These are phyloP conservation scores for Sporothrix euskadiensis DNA, from an alignment of 2,329 filamentous ascomycete genomes.

Conservation along the genomic window DNA sequence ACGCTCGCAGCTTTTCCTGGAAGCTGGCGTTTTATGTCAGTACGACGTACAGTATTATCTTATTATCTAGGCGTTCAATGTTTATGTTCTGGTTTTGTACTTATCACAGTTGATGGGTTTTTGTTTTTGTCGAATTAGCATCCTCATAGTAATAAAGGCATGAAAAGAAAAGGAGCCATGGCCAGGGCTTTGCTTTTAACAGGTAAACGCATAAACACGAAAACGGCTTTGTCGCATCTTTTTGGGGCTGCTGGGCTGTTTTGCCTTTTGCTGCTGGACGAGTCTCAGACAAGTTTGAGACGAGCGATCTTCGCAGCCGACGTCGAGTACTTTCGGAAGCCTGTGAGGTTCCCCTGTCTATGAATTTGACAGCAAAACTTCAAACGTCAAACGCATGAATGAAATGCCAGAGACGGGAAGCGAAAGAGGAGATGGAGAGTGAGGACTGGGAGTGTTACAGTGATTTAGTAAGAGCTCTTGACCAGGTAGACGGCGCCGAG, in stretches of 20 bases:
- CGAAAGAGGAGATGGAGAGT: background rate
- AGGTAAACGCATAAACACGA: background rate
- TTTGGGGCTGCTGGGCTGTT: background rate
- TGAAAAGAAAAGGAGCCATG: background rate
- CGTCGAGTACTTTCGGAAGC: too few species aligned
- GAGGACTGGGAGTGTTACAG: too few species aligned
- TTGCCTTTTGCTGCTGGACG: background rate
- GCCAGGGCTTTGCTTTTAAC: background rate
- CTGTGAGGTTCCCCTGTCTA: too few species aligned
- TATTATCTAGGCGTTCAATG: slow-evolving; percentile 11
- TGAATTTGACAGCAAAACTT: background rate
- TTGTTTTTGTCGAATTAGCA: background rate
- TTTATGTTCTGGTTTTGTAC: background rate
- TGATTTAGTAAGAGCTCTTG: background rate
- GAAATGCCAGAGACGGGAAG: background rate
- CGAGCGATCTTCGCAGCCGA: slow-evolving; percentile 4
- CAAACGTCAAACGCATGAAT: slow-evolving; percentile 18
- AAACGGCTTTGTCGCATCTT: background rate
- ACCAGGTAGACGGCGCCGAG: background rate
- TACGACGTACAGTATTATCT: background rate
- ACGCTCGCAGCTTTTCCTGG: background rate
- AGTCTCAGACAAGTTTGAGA: slow-evolving; percentile 24
- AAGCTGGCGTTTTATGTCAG: background rate
- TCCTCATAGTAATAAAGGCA: background rate
- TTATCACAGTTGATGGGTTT: too few species aligned